Percentiles rank a stretch among this genome's conserved stretches.
Conservation (phyloP, 164 flowering plant species). For the Vitis labrusca region DNA sequence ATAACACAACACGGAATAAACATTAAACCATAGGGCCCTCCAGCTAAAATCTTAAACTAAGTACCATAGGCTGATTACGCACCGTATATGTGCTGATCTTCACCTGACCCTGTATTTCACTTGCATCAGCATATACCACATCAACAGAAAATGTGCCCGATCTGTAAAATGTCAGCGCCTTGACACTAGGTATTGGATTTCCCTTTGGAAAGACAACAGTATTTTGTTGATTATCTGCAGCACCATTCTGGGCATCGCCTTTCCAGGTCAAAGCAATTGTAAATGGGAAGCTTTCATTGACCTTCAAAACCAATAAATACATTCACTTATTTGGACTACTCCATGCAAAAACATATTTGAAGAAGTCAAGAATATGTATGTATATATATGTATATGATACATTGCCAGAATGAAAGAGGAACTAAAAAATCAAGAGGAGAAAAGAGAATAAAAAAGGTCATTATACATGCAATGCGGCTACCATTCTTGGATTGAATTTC, state of each 20-base stretch:
- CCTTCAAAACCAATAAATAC: slow-evolving; percentile 36
- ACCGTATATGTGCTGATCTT: slow-evolving; percentile 87
- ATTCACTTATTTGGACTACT: background rate
- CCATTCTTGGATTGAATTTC: too few species aligned
- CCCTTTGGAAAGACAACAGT: slow-evolving; percentile 83
- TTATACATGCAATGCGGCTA: too few species aligned
- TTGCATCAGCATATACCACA: slow-evolving; percentile 68
- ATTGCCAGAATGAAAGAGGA: too few species aligned
- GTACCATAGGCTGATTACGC: background rate
- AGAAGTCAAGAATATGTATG: too few species aligned
- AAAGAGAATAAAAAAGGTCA: background rate
- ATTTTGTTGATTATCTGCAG: slow-evolving; percentile 58
- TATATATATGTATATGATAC: too few species aligned
- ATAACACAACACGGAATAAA: too few species aligned
- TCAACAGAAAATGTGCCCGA: slow-evolving; percentile 74
- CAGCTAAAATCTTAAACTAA: too few species aligned
- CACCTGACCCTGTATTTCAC: slow-evolving; percentile 61
- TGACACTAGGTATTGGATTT: slow-evolving; percentile 75
- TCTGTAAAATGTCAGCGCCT: slow-evolving; percentile 77
- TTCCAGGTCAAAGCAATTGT: slow-evolving; percentile 83
- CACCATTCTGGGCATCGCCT: slow-evolving; percentile 66
- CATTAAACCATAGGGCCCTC: too few species aligned
- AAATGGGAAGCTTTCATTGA: slow-evolving; percentile 76
- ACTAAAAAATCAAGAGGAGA: background rate
- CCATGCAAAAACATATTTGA: background rate